These are phyloP conservation scores for Alternaria infectoria DNA, from an alignment of 2,329 filamentous ascomycete genomes.

Conservation along the genomic window DNA sequence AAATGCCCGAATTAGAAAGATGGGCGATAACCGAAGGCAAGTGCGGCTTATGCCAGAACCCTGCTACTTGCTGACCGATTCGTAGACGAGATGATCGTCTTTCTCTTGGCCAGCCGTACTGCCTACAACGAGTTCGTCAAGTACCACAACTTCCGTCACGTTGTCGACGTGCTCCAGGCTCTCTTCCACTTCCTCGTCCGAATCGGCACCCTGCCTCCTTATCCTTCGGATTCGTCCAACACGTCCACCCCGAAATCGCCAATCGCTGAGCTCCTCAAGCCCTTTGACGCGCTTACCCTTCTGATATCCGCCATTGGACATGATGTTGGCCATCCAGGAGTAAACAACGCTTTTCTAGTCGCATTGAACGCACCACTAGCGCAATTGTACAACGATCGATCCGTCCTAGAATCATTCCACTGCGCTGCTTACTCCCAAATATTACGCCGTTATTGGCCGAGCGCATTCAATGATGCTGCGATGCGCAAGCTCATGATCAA, in stretches of 20 bases:
- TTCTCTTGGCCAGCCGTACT: constrained; percentile 84
- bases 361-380: constrained; percentile 91
- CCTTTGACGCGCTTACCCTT: constrained; percentile 86
- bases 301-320: constrained; percentile 97
- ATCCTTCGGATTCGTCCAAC: constrained; percentile 54
- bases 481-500: constrained; percentile 94
- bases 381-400: constrained; percentile 95
- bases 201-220: constrained; percentile 76
- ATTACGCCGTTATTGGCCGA: constrained; percentile 87
- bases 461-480: constrained; percentile 75
- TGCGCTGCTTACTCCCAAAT: constrained; percentile 98
- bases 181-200: constrained; percentile 87
- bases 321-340: constrained; percentile 95
- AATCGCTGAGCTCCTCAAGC: constrained; percentile 76
- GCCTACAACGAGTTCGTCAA: constrained; percentile 97
- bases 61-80: constrained; percentile 23
- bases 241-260: constrained; percentile 60
- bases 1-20: constrained; percentile 77
- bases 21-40: constrained; percentile 81
- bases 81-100: constrained; percentile 79
- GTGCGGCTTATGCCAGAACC: constrained; percentile 34
- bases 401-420: constrained; percentile 95
- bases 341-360: constrained; percentile 96
- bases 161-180: constrained; percentile 93
- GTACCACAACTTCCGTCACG: constrained; percentile 98